Evolutionary conservation across 129 eudicot species (phyloP).

Genomic region (Artemisia argyi): DNA sequence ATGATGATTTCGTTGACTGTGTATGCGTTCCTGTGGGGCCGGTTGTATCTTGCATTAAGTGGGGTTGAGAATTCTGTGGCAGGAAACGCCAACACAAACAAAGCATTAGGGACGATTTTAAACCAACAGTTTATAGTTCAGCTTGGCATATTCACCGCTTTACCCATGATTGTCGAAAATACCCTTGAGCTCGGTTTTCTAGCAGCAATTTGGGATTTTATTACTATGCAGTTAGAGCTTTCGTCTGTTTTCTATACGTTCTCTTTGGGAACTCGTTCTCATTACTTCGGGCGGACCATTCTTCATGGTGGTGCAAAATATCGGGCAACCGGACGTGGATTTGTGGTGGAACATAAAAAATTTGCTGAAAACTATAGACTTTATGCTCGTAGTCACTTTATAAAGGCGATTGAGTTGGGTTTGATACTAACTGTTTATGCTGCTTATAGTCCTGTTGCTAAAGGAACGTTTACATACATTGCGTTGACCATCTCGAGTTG

Average conservation of each 20-base stretch:
- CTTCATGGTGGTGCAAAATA: conserved; percentile 98
- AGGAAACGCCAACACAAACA: conserved; percentile 45
- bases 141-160: conserved; percentile 85
- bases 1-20: conserved; percentile 87
- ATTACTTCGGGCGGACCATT: conserved; percentile 92
- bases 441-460: conserved; percentile 74
- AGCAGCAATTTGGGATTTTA: conserved; percentile 82
- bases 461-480: conserved; percentile 79
- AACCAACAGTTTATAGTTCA: conserved; percentile 89
- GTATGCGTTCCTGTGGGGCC: conserved; percentile 92
- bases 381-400: conserved; percentile 90
- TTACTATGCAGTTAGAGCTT: conserved; percentile 89
- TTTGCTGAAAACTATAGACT: conserved; percentile 88
- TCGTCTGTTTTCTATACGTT: conserved; percentile 85
- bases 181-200: conserved; percentile 90
- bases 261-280: conserved; percentile 92
- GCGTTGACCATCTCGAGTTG: conserved; percentile 83
- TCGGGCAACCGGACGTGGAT: conserved; percentile 98
- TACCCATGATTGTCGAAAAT: conserved; percentile 92
- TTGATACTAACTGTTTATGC: conserved; percentile 81
- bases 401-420: conserved; percentile 91
- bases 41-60: conserved; percentile 83
- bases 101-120: conserved; percentile 80
- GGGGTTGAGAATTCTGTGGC: conserved; percentile 66
- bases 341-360: conserved; percentile 90